These are phyloP conservation scores for Ramichloridium luteum DNA, from an alignment of 2,329 filamentous ascomycete genomes.

Conservation along the genomic window DNA sequence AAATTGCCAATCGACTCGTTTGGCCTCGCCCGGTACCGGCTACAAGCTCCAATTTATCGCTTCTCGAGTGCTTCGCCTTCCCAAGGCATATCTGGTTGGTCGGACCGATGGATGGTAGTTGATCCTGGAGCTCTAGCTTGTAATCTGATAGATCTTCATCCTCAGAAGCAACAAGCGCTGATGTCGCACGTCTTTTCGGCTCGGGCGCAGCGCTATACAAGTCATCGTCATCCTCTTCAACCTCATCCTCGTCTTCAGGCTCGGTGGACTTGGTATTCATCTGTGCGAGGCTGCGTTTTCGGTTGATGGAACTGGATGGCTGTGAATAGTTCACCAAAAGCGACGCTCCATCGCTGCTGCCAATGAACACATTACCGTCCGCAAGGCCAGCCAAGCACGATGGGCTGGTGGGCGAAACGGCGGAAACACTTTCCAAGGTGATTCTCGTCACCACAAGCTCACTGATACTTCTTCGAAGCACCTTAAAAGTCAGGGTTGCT, in stretches of 20 bases:
- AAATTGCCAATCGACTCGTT: slow-evolving; percentile 57
- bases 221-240: slow-evolving; percentile 48
- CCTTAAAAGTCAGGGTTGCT: slow-evolving; percentile 64
- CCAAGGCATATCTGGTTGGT: slow-evolving; percentile 65
- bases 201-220: slow-evolving; percentile 49
- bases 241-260: slow-evolving; percentile 44
- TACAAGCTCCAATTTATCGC: slow-evolving; percentile 38
- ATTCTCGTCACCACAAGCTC: slow-evolving; percentile 64
- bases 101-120: slow-evolving; percentile 64
- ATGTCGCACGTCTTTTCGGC: slow-evolving; percentile 26
- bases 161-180: slow-evolving; percentile 35
- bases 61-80: slow-evolving; percentile 32
- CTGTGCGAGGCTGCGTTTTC: slow-evolving; percentile 52
- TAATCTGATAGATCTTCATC: slow-evolving; percentile 43
- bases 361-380: slow-evolving; percentile 63
- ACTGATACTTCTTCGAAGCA: slow-evolving; percentile 85
- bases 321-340: slow-evolving; percentile 67
- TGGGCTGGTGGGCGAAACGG: slow-evolving; percentile 47
- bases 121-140: slow-evolving; percentile 65
- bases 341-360: slow-evolving; percentile 74
- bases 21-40: slow-evolving; percentile 50
- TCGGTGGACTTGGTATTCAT: slow-evolving; percentile 40
- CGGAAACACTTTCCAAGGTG: slow-evolving; percentile 48
- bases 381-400: slow-evolving; percentile 60
- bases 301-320: slow-evolving; percentile 48